Evolutionary conservation across 2,329 filamentous ascomycete species (phyloP).

Genomic region (Pochonia chlamydosporia): DNA sequence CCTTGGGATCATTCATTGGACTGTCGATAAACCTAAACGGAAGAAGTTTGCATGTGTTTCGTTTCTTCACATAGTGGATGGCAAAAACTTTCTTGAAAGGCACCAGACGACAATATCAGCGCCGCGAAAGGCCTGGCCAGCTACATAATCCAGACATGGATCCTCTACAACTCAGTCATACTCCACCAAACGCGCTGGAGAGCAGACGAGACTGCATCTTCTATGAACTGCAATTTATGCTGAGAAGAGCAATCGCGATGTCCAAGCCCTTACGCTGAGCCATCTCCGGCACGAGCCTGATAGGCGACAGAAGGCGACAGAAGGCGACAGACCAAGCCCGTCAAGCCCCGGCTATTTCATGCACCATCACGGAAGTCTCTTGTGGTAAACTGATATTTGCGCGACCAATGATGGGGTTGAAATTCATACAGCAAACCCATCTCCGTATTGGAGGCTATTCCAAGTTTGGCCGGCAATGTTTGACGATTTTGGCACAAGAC

Average conservation of each 20-base stretch:
- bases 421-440: conserved; percentile 37
- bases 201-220: conserved; percentile 24
- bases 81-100: conserved; percentile 32
- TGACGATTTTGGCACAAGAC: conserved; percentile 28
- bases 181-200: conserved; percentile 1
- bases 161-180: not conserved
- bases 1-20: conserved; percentile 36
- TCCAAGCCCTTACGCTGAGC: conserved; percentile 17
- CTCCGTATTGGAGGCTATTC: conserved; percentile 21
- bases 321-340: conserved; percentile 7
- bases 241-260: conserved; percentile 26
- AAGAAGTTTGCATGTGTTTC: conserved; percentile 32
- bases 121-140: not conserved
- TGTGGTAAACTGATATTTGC: conserved; percentile 45
- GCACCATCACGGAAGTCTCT: conserved; percentile 19
- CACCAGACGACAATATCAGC: conserved; percentile 27
- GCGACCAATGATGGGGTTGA: conserved; percentile 21
- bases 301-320: conserved; percentile 12
- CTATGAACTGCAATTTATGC: conserved; percentile 22
- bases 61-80: conserved; percentile 36
- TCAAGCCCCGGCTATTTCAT: conserved; percentile 15
- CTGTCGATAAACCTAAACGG: conserved; percentile 33
- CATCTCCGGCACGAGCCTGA: conserved; percentile 23
- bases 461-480: conserved; percentile 35
- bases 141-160: too few species aligned